Base-by-base conservation (phyloP, 352 stramenopile species). In the Pythium apleroticum region DNA sequence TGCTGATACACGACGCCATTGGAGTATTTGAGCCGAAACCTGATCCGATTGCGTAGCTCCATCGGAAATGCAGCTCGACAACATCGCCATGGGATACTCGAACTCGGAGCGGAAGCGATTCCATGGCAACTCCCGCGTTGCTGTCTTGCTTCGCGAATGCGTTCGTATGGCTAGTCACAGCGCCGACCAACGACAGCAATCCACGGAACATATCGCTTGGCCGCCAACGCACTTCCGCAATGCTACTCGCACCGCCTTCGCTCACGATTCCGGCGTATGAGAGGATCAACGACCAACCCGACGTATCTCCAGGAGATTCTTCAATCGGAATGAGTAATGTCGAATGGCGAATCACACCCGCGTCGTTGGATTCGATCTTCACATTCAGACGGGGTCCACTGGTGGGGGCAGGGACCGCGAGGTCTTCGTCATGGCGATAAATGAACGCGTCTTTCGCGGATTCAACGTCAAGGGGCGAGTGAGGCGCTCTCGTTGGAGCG, bases 301-400 rank as follows among this genome's bases (percentile, higher is more conserved):
- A 60, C 33, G 83, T 76, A 45, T 90, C 79, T 45, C 63, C 68
- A 7, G 87, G 87, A 12, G 75, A 80, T 67, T 95, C 88, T 75
- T 95, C 86, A 8, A 91, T 73, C 35, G 81, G 80, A 22, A 96
- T 68, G 14, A 93, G 58, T 60, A 96, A 68, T 9, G 66, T 87
- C 41, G 73, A 89, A 5, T 66, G 76, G 5, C 73, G 63, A 33
- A 76, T 84, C 49, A 79, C 66, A 28, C 72, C 68, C 27, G 77
- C 62, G 25, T 90, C 80, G 46, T 77, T 66, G 9, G 57, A 48
- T 25, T 80, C 72, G 31, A 84, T 45, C n/a, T 58, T 64, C 24
- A 82, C 73, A 7, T n/a, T 48, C 2, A 57, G 25, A 45, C 27
- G 17, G 15, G 27, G 37, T 25, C 14, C n/a, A 22, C 22, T 30